Percentiles rank a stretch among this genome's conserved stretches.
Evolutionary conservation across 345 rosid species (phyloP).

Genomic region (Eucalyptus caleyi): DNA sequence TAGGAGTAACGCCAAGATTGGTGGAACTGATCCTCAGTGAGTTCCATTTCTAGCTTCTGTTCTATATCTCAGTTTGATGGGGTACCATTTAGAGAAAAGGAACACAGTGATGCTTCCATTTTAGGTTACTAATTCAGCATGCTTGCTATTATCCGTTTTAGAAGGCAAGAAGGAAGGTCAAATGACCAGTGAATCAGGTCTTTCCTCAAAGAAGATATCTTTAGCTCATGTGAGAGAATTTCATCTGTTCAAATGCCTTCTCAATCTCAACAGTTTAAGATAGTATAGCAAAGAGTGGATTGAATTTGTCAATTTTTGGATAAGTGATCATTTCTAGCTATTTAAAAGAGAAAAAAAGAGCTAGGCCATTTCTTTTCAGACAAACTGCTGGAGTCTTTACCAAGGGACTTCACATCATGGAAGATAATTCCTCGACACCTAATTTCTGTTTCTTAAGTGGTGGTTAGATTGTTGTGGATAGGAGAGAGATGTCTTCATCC

Average conservation of each 20-base stretch:
- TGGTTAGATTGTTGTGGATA: not conserved
- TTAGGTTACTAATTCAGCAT: not conserved
- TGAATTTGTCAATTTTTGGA: not conserved
- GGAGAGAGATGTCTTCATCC: not conserved
- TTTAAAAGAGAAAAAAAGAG: not conserved
- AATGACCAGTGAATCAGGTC: not conserved
- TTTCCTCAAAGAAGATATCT: not conserved
- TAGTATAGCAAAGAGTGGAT: not conserved
- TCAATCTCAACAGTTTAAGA: not conserved
- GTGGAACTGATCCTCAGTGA: conserved; percentile 51
- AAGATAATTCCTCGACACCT: not conserved
- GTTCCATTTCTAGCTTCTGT: not conserved
- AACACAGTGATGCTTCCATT: not conserved
- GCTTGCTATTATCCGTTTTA: not conserved
- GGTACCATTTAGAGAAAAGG: not conserved
- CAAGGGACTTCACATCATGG: not conserved
- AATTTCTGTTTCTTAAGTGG: not conserved
- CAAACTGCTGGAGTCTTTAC: not conserved
- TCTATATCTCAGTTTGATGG: not conserved
- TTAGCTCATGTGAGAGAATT: not conserved
- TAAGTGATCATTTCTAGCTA: not conserved
- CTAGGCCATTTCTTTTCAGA: not conserved
- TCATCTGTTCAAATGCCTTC: not conserved
- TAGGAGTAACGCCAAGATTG: conserved; percentile 42
- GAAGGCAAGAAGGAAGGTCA: not conserved